These are phyloP conservation scores for Cadophora malorum DNA, from an alignment of 2,329 filamentous ascomycete species.

Conservation along the genomic window DNA sequence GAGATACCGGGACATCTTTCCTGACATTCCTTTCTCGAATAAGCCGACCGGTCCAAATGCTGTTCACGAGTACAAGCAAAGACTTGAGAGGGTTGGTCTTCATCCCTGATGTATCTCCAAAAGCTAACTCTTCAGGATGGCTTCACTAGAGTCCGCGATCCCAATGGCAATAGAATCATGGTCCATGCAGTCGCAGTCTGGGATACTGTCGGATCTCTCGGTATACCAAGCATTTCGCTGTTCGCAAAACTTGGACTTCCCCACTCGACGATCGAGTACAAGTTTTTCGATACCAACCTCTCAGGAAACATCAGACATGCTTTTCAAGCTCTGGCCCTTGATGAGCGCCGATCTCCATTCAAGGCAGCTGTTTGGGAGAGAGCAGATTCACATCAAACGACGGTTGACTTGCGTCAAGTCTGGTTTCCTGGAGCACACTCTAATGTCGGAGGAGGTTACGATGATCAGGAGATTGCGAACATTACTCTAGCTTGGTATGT, in stretches of 20 bases:
- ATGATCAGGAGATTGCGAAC: conserved; percentile 55
- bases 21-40: conserved; percentile 40
- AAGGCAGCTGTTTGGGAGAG: conserved; percentile 50
- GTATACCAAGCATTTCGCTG: conserved; percentile 51
- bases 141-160: conserved; percentile 46
- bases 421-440: conserved; percentile 54
- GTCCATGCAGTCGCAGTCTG: conserved; percentile 57
- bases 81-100: conserved; percentile 46
- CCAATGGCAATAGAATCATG: conserved; percentile 46
- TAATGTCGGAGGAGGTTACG: conserved; percentile 56
- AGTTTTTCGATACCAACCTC: conserved; percentile 53
- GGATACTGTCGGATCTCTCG: conserved; percentile 51
- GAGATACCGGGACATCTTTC: conserved; percentile 46
- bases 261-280: conserved; percentile 47
- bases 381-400: conserved; percentile 32
- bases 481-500: conserved; percentile 49
- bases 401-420: conserved; percentile 46
- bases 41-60: conserved; percentile 39
- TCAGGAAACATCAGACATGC: conserved; percentile 52
- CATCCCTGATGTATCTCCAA: neutral
- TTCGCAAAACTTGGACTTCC: conserved; percentile 45
- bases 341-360: conserved; percentile 53
- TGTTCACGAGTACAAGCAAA: conserved; percentile 45
- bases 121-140: conserved; percentile 24
- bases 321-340: conserved; percentile 58